Conservation (phyloP, 2,329 filamentous ascomycete species). For the Fusarium tuaranense region DNA sequence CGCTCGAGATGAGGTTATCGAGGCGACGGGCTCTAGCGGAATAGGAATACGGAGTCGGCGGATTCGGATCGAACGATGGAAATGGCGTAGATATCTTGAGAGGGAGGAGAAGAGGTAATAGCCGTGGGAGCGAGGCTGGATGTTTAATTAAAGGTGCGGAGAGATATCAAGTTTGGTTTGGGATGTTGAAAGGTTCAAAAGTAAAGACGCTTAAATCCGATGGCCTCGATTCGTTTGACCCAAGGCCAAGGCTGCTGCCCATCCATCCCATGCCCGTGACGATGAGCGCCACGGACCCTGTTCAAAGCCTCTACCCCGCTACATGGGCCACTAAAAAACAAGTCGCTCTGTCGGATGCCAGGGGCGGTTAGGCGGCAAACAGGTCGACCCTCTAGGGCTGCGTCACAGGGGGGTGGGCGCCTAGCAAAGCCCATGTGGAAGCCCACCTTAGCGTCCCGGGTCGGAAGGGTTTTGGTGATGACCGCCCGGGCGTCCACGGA, state of each 20-base stretch:
- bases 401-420: constrained; percentile 3
- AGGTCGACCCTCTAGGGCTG: constrained; percentile 14
- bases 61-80: neutral
- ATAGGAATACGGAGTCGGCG: constrained; percentile 9
- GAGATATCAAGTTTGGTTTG: constrained; percentile 7
- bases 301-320: constrained; percentile 32
- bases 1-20: constrained; percentile 12
- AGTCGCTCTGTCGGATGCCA: constrained; percentile 8
- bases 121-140: neutral
- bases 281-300: constrained; percentile 27
- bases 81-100: constrained; percentile 8
- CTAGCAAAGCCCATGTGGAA: neutral
- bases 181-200: constrained; percentile 6
- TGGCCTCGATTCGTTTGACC: constrained; percentile 24
- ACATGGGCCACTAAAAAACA: constrained; percentile 21
- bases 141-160: neutral
- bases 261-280: constrained; percentile 32
- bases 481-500: neutral
- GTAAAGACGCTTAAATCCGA: constrained; percentile 19
- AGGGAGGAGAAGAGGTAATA: neutral
- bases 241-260: constrained; percentile 18
- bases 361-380: constrained; percentile 14
- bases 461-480: neutral
- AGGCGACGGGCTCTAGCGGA: constrained; percentile 6
- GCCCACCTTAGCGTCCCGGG: neutral